Evolutionary conservation across 1,284 basidiomycete genomes (phyloP).

Genomic region (Sporisorium exsertum): DNA sequence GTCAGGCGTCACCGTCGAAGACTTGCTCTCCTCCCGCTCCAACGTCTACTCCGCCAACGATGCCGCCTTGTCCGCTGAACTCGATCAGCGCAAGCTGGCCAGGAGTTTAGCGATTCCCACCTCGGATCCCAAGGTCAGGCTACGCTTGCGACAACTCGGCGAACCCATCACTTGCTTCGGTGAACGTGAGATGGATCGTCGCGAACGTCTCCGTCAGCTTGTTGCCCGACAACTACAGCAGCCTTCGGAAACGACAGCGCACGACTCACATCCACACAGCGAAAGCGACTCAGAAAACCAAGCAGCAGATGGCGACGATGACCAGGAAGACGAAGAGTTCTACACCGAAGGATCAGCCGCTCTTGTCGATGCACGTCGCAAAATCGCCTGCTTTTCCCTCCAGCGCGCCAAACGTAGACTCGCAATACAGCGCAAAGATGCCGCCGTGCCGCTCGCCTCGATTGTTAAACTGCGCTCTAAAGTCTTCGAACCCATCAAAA

Average conservation of each 20-base stretch:
- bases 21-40: conserved; percentile 30
- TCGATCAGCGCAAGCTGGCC: conserved; percentile 78
- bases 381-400: conserved; percentile 90
- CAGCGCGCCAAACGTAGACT: conserved; percentile 92
- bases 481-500: conserved; percentile 89
- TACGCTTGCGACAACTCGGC: conserved; percentile 87
- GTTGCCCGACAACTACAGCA: conserved; percentile 36
- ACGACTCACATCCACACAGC: conserved; percentile 73
- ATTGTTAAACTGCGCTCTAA: conserved; percentile 91
- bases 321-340: conserved; percentile 84
- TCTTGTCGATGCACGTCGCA: conserved; percentile 83
- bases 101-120: conserved; percentile 94
- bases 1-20: conserved; percentile 41
- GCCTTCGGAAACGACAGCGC: conserved; percentile 73
- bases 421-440: conserved; percentile 87
- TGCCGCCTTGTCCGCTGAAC: conserved; percentile 53
- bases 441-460: conserved; percentile 85
- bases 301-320: conserved; percentile 16
- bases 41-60: conserved; percentile 38
- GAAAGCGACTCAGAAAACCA: conserved; percentile 55
- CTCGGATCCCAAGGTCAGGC: conserved; percentile 90
- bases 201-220: conserved; percentile 94
- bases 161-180: conserved; percentile 98
- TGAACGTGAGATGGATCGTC: conserved; percentile 79
- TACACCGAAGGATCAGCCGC: conserved; percentile 90